A percentile compares a stretch with the other conserved stretches of the same genome.
phyloP scores from a whole-genome alignment of 2,329 filamentous ascomycete genomes.

The Teratosphaeria destructans region DNA sequence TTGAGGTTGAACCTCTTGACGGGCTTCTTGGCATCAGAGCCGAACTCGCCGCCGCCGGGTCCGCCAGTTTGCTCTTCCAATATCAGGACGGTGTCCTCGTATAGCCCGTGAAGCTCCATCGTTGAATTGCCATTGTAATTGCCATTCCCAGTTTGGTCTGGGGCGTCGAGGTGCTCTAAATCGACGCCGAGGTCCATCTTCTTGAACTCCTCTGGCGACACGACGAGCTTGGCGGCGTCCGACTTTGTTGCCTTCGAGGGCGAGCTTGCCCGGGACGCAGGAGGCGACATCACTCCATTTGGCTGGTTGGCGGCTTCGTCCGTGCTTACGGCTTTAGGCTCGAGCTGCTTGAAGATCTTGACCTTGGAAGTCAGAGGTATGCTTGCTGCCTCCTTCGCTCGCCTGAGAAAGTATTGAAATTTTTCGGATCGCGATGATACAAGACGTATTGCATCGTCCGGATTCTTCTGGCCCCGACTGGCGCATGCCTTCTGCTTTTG shows the following conservation, averaged over 20 bases:
- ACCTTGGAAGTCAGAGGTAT: slow-evolving; percentile 65
- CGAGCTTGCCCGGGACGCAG: slow-evolving; percentile 34
- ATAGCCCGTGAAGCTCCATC: slow-evolving; percentile 56
- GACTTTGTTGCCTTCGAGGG: slow-evolving; percentile 34
- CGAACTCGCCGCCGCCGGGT: slow-evolving; percentile 44
- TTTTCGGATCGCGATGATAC: slow-evolving; percentile 60
- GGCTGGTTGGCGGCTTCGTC: slow-evolving; percentile 8
- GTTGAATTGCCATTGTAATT: slow-evolving; percentile 69
- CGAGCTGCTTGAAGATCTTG: slow-evolving; percentile 60
- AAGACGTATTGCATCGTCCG: slow-evolving; percentile 51
- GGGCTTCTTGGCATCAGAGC: slow-evolving; percentile 37
- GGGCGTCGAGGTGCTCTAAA: slow-evolving; percentile 51
- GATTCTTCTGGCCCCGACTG: slow-evolving; percentile 14
- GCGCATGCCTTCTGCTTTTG: slow-evolving; percentile 6
- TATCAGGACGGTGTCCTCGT: slow-evolving; percentile 66
- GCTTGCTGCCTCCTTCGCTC: slow-evolving; percentile 57
- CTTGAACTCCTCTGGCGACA: slow-evolving; percentile 54
- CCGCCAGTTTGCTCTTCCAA: slow-evolving; percentile 65
- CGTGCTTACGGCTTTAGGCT: slow-evolving; percentile 25
- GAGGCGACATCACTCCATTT: slow-evolving; percentile 34
- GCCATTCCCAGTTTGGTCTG: slow-evolving; percentile 60
- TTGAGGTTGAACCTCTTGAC: slow-evolving; percentile 34
- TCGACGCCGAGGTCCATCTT: slow-evolving; percentile 53
- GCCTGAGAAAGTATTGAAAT: slow-evolving; percentile 65
- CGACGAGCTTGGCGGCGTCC: slow-evolving; percentile 41